Evolutionary conservation across 2,329 filamentous ascomycete genomes (phyloP).

Genomic region (Tolypocladium tundrense): DNA sequence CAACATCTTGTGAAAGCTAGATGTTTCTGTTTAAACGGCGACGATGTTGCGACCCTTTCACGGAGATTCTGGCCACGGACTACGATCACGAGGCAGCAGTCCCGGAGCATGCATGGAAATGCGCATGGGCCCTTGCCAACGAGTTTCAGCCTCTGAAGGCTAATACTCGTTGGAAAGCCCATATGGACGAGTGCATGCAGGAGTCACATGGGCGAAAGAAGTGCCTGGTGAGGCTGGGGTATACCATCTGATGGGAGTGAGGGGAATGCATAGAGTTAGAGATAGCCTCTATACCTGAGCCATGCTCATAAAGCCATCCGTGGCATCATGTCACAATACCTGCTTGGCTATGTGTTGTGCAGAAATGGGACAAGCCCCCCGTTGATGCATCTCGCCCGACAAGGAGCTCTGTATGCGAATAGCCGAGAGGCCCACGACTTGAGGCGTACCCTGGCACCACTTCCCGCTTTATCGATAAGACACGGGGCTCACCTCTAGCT

Average conservation of each 20-base stretch:
- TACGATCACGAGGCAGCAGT: too few species aligned
- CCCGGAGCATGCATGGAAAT: background rate
- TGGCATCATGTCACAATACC: background rate
- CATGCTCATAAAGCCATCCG: background rate
- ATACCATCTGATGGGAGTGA: background rate
- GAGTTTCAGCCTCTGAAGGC: background rate
- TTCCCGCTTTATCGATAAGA: slow-evolving; percentile 6
- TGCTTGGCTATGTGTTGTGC: background rate
- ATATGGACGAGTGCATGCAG: background rate
- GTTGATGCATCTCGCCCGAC: background rate
- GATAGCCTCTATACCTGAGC: too few species aligned
- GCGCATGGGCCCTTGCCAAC: background rate
- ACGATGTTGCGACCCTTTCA: background rate
- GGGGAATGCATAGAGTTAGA: background rate
- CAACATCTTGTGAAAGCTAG: background rate
- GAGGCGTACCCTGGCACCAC: background rate
- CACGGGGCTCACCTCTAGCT: background rate
- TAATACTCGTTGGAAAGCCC: background rate
- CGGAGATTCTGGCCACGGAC: background rate
- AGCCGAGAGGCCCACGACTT: background rate
- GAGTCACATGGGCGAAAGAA: background rate
- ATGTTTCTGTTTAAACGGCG: background rate
- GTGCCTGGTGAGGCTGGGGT: background rate
- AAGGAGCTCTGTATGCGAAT: background rate
- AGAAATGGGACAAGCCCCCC: background rate